Conservation (phyloP, 1,284 basidiomycete genomes). For the Fomitopsis pinicola region DNA sequence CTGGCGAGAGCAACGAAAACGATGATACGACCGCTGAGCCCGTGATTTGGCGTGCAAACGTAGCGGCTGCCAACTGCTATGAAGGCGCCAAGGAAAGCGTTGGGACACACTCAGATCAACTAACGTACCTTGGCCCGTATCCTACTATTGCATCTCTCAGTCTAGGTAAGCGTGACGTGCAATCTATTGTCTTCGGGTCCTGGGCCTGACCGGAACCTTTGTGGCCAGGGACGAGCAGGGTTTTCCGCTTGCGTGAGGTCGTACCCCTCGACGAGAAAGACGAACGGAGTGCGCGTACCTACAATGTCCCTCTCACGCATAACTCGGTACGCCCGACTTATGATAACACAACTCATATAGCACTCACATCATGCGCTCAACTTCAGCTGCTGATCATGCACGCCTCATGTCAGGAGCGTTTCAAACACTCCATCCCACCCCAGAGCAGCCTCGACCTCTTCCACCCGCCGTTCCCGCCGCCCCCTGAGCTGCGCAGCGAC, state of each 20-base stretch:
- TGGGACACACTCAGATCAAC: constrained; percentile 80
- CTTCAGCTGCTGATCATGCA: constrained; percentile 85
- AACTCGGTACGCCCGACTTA: constrained; percentile 59
- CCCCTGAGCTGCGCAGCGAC: constrained; percentile 1
- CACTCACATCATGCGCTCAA: not conserved
- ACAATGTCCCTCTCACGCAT: constrained; percentile 79
- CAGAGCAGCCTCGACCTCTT: constrained; percentile 76
- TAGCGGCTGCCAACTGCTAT: constrained; percentile 90
- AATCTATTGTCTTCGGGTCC: not conserved
- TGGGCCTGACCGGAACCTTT: not conserved
- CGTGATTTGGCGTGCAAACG: constrained; percentile 77
- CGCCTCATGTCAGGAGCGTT: constrained; percentile 84
- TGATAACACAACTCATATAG: not conserved
- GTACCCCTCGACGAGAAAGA: constrained; percentile 55
- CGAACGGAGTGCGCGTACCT: constrained; percentile 64
- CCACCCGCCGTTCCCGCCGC: constrained; percentile 54
- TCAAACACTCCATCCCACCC: constrained; percentile 80
- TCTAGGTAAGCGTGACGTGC: constrained; percentile 51
- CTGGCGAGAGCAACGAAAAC: constrained; percentile 31
- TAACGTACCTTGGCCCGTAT: constrained; percentile 83
- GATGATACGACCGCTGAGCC: constrained; percentile 27
- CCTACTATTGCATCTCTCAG: constrained; percentile 92
- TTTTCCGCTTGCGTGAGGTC: constrained; percentile 76
- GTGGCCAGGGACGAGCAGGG: constrained; percentile 57
- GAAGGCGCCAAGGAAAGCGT: constrained; percentile 82